Conservation (phyloP, 2,329 filamentous ascomycete species). For the Calonectria henricotiae region DNA sequence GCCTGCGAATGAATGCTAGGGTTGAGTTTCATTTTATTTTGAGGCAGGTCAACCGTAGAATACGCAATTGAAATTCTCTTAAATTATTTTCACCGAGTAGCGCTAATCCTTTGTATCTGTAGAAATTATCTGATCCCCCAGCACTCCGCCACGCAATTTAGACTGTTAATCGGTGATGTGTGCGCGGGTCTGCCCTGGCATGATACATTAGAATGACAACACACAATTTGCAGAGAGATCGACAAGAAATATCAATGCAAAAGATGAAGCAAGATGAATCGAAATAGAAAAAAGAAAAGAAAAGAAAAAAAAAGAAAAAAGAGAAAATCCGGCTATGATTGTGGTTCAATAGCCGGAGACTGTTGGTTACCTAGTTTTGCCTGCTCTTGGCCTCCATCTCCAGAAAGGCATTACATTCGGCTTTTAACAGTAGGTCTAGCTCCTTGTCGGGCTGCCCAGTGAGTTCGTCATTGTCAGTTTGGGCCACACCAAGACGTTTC, state of each 20-base stretch:
- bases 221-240: not conserved
- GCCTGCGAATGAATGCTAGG: too few relatives aligned
- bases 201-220: not conserved
- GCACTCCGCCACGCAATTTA: not conserved
- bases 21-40: too few relatives aligned
- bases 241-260: not conserved
- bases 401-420: constrained; percentile 1
- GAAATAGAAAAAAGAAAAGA: not conserved
- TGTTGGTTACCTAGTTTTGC: not conserved
- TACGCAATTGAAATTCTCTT: too few relatives aligned
- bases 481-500: not conserved
- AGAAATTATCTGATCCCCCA: not conserved
- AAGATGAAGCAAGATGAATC: not conserved
- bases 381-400: constrained; percentile 15
- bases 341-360: not conserved
- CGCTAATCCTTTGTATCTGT: too few relatives aligned
- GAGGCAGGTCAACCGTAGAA: too few relatives aligned
- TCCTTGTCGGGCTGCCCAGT: not conserved
- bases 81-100: too few relatives aligned
- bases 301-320: not conserved
- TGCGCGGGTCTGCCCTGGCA: not conserved
- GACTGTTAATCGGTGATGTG: not conserved
- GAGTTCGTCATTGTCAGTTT: too few relatives aligned
- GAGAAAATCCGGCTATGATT: not conserved
- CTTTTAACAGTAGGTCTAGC: not conserved